These are phyloP conservation scores for Trypanosoma rangeli DNA, from an alignment of 208 protist genomes.

Conservation along the genomic window DNA sequence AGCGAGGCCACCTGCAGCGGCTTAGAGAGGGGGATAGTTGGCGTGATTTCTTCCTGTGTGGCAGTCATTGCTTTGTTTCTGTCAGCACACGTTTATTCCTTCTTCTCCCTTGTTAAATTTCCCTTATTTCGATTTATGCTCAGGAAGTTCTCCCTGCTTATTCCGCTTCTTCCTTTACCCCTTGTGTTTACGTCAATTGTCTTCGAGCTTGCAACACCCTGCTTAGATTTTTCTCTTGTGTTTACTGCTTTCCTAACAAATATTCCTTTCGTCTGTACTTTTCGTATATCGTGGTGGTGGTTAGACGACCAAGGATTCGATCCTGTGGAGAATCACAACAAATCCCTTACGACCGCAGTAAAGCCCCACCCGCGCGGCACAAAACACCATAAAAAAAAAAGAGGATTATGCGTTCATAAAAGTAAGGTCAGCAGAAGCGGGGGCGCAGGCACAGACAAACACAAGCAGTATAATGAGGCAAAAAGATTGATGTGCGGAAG, in stretches of 20 bases:
- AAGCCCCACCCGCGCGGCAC: background rate
- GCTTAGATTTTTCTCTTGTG: background rate
- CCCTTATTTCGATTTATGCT: background rate
- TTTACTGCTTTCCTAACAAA: background rate
- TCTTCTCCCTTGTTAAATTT: background rate
- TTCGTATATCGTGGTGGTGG: background rate
- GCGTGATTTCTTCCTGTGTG: conserved; percentile 12
- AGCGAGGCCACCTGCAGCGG: conserved; percentile 95
- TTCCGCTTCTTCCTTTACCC: background rate
- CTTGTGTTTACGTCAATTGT: background rate
- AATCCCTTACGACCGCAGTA: background rate
- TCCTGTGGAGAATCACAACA: background rate
- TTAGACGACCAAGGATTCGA: background rate
- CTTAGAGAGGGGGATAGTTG: conserved; percentile 32
- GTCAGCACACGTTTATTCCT: background rate
- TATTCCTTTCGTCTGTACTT: background rate
- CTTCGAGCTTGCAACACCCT: background rate
- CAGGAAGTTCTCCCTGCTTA: background rate
- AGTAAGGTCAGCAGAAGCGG: background rate
- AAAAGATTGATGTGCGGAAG: background rate
- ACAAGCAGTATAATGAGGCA: background rate
- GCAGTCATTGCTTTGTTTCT: conserved; percentile 19
- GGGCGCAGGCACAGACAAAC: background rate
- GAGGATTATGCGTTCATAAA: background rate
- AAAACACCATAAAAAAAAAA: background rate